Evolutionary conservation across 2,329 filamentous ascomycete species (phyloP).

Genomic region (Aspergillus sojae): DNA sequence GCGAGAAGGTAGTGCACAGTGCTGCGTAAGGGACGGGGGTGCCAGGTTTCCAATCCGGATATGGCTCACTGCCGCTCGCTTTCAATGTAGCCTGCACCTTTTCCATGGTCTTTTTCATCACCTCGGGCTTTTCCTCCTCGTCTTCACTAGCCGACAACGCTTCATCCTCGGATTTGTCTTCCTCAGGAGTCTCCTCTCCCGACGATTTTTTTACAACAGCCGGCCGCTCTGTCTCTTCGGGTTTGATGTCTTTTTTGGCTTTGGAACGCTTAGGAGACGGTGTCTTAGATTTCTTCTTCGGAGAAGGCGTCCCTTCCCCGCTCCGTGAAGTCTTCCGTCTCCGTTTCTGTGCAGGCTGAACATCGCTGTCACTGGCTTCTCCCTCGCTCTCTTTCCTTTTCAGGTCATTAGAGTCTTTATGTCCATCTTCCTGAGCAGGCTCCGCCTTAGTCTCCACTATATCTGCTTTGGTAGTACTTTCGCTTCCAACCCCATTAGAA

Average conservation of each 20-base stretch:
- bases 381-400: conserved; percentile 36
- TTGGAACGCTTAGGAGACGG: conserved; percentile 24
- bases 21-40: conserved; percentile 92
- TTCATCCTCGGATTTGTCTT: conserved; percentile 38
- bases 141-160: conserved; percentile 53
- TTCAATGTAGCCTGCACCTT: conserved; percentile 78
- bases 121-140: conserved; percentile 68
- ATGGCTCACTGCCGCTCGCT: conserved; percentile 73
- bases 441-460: conserved; percentile 10
- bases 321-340: conserved; percentile 37
- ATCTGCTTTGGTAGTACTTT: conserved; percentile 19
- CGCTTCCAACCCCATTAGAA: conserved; percentile 16
- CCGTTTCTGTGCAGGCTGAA: conserved; percentile 63
- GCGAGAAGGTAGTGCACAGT: conserved; percentile 89
- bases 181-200: conserved; percentile 48
- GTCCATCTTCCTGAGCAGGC: conserved; percentile 8
- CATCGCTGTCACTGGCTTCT: conserved; percentile 52
- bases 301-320: conserved; percentile 38
- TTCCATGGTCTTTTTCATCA: conserved; percentile 74
- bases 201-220: conserved; percentile 42
- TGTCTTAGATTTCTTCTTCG: conserved; percentile 21
- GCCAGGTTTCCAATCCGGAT: conserved; percentile 90
- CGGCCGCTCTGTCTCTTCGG: conserved; percentile 26
- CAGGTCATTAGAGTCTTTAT: conserved; percentile 12
- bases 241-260: conserved; percentile 17